Evolutionary conservation across 768 basidiomycete species (phyloP).

Genomic region (Pholiota conissans): DNA sequence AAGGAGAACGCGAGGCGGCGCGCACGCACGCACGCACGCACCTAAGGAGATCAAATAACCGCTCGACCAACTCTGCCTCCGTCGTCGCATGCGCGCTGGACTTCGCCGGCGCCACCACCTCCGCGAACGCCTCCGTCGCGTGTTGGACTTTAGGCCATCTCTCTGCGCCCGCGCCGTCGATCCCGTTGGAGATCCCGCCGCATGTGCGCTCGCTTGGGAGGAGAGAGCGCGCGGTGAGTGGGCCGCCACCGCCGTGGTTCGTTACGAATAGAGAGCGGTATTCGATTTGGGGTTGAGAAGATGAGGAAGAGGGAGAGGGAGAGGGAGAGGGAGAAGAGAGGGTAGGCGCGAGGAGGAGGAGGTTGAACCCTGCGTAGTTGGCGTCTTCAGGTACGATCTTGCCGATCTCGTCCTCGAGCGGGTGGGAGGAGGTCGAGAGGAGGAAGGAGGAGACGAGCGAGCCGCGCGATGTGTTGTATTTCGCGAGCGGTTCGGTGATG

Average conservation of each 20-base stretch:
- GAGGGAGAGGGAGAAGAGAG: too few species aligned
- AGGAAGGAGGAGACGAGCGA: conserved; percentile 69
- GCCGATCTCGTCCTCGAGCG: conserved; percentile 50
- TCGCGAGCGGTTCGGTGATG: conserved; percentile 66
- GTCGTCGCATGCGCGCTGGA: conserved; percentile 31
- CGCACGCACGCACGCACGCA: conserved; percentile 80
- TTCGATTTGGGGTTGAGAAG: conserved; percentile 30
- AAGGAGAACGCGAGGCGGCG: too few species aligned
- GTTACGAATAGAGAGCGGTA: conserved; percentile 63
- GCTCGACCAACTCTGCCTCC: conserved; percentile 56
- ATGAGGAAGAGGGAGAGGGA: too few species aligned
- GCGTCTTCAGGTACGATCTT: conserved; percentile 47
- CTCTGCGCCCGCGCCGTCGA: conserved; percentile 60
- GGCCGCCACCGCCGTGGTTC: conserved; percentile 70
- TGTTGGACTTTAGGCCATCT: conserved; percentile 76
- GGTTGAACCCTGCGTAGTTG: conserved; percentile 79
- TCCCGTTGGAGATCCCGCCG: conserved; percentile 74
- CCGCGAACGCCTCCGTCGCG: conserved; percentile 52
- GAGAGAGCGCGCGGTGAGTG: conserved; percentile 54
- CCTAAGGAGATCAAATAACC: conserved; percentile 68
- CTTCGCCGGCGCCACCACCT: too few species aligned
- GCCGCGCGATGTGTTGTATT: conserved; percentile 64
- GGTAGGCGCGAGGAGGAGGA: conserved; percentile 61
- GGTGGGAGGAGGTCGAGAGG: conserved; percentile 44
- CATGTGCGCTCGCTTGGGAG: conserved; percentile 44